Conservation (phyloP, 2,329 filamentous ascomycete genomes). For the Colletotrichum sidae region DNA sequence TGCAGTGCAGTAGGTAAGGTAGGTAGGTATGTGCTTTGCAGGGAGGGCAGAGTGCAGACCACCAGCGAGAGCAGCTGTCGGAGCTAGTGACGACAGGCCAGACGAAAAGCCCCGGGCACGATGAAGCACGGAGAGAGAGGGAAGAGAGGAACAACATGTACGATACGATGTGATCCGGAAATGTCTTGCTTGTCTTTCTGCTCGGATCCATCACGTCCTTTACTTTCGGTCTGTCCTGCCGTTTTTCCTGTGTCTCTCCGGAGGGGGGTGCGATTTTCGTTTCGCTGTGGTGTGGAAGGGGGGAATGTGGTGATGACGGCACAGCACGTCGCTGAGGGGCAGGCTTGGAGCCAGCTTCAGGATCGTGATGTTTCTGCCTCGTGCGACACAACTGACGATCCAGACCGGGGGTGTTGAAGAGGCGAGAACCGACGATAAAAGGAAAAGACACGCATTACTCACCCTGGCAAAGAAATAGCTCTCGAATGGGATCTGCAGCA, state of each 20-base stretch:
- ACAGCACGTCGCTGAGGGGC: conserved; percentile 37
- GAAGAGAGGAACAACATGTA: neutral
- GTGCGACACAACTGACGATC: conserved; percentile 11
- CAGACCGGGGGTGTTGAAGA: conserved; percentile 8
- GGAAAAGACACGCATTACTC: conserved; percentile 23
- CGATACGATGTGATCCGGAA: conserved; percentile 6
- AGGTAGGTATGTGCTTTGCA: too few species aligned
- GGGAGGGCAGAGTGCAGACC: too few species aligned
- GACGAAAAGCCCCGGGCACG: too few species aligned
- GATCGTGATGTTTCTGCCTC: conserved; percentile 33
- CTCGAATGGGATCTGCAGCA: neutral
- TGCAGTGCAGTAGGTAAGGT: neutral
- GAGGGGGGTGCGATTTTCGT: conserved; percentile 12
- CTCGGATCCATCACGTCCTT: too few species aligned
- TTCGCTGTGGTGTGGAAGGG: conserved; percentile 23
- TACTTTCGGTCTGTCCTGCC: neutral
- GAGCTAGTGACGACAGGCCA: too few species aligned
- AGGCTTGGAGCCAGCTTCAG: conserved; percentile 31
- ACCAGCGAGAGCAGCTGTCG: too few species aligned
- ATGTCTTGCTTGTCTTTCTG: conserved; percentile 10
- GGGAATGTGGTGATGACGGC: conserved; percentile 38
- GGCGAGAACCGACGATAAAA: conserved; percentile 7
- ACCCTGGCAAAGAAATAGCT: conserved; percentile 16
- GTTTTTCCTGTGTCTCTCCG: conserved; percentile 12
- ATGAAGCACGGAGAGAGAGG: too few species aligned